Evolutionary conservation across 2,329 filamentous ascomycete genomes (phyloP).

Genomic region (Cercospora beticola): DNA sequence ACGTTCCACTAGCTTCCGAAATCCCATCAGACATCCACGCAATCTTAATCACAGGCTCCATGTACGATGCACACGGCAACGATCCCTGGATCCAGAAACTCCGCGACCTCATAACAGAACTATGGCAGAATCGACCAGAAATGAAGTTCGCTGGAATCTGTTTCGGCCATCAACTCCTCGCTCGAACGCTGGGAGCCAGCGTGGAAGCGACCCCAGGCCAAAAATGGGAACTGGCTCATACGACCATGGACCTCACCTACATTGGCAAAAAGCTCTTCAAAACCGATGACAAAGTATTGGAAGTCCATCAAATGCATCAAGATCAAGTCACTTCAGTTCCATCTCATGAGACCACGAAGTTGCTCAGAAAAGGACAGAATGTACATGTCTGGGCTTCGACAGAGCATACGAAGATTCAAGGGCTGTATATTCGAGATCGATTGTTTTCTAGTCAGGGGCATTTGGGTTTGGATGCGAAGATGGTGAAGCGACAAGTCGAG

Average conservation of each 20-base stretch:
- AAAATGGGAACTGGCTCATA: conserved; percentile 51
- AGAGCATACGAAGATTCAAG: conserved; percentile 48
- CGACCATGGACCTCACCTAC: conserved; percentile 42
- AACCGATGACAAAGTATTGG: conserved; percentile 37
- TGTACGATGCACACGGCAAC: conserved; percentile 50
- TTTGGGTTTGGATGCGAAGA: conserved; percentile 49
- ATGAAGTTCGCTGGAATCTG: conserved; percentile 53
- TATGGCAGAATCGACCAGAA: conserved; percentile 54
- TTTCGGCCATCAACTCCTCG: conserved; percentile 52
- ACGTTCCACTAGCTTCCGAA: conserved; percentile 50
- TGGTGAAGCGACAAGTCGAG: conserved; percentile 49
- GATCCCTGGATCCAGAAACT: conserved; percentile 48
- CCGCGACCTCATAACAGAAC: conserved; percentile 48
- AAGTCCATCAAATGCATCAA: conserved; percentile 51
- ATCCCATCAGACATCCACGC: conserved; percentile 48
- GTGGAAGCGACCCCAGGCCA: conserved; percentile 41
- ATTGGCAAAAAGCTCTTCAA: conserved; percentile 46
- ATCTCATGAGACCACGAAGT: conserved; percentile 29
- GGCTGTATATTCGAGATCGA: conserved; percentile 47
- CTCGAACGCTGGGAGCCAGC: conserved; percentile 44
- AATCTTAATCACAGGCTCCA: conserved; percentile 49
- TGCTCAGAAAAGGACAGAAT: conserved; percentile 44
- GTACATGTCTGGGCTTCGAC: conserved; percentile 53
- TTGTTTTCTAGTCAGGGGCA: conserved; percentile 52
- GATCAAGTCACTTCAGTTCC: conserved; percentile 45